Evolutionary conservation across 176 grass and related monocot species (phyloP).

Genomic region (Metroxylon sagu): DNA sequence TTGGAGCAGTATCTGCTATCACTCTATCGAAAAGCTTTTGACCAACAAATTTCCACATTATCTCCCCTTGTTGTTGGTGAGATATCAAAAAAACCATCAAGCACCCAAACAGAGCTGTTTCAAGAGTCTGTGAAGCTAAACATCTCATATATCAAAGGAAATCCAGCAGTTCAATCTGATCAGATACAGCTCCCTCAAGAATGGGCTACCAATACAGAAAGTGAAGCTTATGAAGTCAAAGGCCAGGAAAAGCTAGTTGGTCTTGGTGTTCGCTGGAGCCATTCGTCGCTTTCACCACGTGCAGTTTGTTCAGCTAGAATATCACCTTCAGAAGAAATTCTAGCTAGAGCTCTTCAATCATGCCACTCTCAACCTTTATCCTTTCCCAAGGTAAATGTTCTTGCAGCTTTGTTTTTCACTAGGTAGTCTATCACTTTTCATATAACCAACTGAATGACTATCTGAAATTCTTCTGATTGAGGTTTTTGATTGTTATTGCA

Average conservation of each 20-base stretch:
- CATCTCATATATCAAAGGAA: conserved; percentile 17
- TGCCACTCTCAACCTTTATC: conserved; percentile 86
- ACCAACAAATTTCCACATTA: conserved; percentile 48
- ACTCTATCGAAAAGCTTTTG: conserved; percentile 42
- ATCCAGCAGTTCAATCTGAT: conserved; percentile 21
- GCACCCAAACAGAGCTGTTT: conserved; percentile 10
- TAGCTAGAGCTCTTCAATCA: conserved; percentile 68
- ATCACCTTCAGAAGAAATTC: conserved; percentile 62
- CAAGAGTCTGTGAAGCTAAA: conserved; percentile 15
- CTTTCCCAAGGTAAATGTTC: conserved; percentile 54
- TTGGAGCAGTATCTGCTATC: not conserved
- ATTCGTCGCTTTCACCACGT: conserved; percentile 49
- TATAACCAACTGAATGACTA: no score
- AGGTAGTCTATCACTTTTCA: not conserved
- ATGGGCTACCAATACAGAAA: conserved; percentile 23
- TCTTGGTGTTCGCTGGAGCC: conserved; percentile 34
- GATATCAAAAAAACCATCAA: conserved; percentile 14
- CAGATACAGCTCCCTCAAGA: conserved; percentile 16
- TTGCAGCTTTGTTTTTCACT: not conserved
- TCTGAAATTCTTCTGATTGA: no score
- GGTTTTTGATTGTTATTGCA: conserved; percentile 10
- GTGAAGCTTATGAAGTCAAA: conserved; percentile 29
- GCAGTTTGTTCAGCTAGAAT: conserved; percentile 63
- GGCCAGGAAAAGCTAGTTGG: conserved; percentile 23
- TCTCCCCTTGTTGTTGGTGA: conserved; percentile 29